phyloP scores from a whole-genome alignment of 371 early-diverging fungal genomes.

The Mortierella sp. region DNA sequence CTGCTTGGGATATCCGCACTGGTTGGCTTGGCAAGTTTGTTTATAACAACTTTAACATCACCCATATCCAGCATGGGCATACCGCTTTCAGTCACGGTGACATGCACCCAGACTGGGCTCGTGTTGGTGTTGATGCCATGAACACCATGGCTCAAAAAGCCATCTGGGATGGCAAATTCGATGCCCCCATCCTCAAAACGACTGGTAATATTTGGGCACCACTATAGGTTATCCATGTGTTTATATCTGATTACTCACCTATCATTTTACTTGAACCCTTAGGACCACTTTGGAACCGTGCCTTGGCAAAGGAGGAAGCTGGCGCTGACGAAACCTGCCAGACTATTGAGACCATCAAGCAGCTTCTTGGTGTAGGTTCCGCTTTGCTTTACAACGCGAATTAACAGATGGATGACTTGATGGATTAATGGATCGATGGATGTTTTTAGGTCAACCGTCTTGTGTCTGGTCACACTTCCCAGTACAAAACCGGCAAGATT shows the following conservation, averaged over 20 bases:
- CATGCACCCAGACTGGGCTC: constrained; percentile 64
- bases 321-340: constrained; percentile 30
- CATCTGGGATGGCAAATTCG: constrained; percentile 38
- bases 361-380: constrained; percentile 30
- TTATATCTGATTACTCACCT: background rate
- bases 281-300: constrained; percentile 43
- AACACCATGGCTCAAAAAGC: constrained; percentile 64
- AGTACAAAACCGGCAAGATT: constrained; percentile 70
- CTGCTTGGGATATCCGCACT: constrained; percentile 65
- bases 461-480: constrained; percentile 85
- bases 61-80: constrained; percentile 68
- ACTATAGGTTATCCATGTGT: too few species aligned
- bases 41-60: constrained; percentile 63
- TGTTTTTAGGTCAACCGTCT: constrained; percentile 72
- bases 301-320: constrained; percentile 26
- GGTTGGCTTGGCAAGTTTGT: constrained; percentile 80
- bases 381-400: background rate
- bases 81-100: constrained; percentile 86
- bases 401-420: background rate
- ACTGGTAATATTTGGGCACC: constrained; percentile 14
- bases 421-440: background rate
- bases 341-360: constrained; percentile 27
- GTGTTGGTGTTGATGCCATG: constrained; percentile 66
- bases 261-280: background rate
- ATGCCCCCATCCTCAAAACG: constrained; percentile 38